Evolutionary conservation across 495 filamentous ascomycete species (phyloP).

Genomic region (Xeromyces bisporus): DNA sequence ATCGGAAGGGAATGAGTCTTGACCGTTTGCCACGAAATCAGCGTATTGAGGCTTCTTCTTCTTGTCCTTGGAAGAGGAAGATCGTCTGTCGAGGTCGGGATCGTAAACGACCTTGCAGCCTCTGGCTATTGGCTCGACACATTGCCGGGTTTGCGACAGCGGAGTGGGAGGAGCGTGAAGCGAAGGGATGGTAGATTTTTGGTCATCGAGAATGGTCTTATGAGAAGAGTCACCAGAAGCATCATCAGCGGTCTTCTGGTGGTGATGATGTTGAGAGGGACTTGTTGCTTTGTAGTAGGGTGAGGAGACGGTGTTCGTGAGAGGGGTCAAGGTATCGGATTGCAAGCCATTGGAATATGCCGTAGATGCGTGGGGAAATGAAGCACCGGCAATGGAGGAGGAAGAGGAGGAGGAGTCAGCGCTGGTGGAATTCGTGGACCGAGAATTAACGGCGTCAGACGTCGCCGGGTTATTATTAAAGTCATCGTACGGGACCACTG

Average conservation of each 20-base stretch:
- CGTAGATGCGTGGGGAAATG: constrained; percentile 14
- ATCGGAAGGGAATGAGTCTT: constrained; percentile 55
- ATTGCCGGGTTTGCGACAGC: constrained; percentile 44
- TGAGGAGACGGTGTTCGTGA: constrained; percentile 65
- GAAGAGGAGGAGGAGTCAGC: too few species aligned
- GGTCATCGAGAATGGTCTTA: constrained; percentile 5
- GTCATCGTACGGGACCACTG: constrained; percentile 2
- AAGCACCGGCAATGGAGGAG: constrained; percentile 44
- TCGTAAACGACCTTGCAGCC: constrained; percentile 60
- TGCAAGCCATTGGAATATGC: constrained; percentile 31
- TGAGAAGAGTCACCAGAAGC: constrained; percentile 4
- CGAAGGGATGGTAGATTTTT: constrained; percentile 27
- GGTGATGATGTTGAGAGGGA: constrained; percentile 31
- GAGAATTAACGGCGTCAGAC: constrained; percentile 31
- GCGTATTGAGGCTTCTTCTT: constrained; percentile 55
- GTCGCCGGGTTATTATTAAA: constrained; percentile 4
- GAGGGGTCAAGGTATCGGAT: constrained; percentile 50
- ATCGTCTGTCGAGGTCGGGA: constrained; percentile 48
- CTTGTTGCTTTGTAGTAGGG: constrained; percentile 40
- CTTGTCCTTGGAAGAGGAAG: constrained; percentile 42
- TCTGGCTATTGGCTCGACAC: constrained; percentile 41
- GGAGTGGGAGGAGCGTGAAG: constrained; percentile 32
- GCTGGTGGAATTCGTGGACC: constrained; percentile 49
- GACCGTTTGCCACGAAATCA: constrained; percentile 45
- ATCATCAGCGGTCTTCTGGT: constrained; percentile 19